A percentile compares a stretch with the other conserved stretches of the same genome.
phyloP scores from a whole-genome alignment of 805 yeast genomes.

The Torulaspora indica region DNA sequence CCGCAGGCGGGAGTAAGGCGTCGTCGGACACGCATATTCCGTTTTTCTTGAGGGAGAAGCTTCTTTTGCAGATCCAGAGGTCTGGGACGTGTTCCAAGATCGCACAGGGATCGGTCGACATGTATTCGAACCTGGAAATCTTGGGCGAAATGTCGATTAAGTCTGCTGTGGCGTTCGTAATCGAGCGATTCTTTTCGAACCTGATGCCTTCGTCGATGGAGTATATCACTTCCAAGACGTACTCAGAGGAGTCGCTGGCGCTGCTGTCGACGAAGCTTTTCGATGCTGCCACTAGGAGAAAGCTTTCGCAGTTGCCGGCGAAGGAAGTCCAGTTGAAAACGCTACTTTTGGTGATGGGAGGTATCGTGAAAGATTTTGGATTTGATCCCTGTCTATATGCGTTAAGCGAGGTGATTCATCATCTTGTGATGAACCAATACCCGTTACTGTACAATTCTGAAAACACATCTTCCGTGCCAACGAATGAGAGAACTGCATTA shows the following conservation, averaged over 20 bases:
- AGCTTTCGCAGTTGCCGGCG: slow-evolving; percentile 39
- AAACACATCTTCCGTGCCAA: slow-evolving; percentile 6
- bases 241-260: slow-evolving; percentile 37
- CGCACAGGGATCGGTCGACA: slow-evolving; percentile 24
- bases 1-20: neutral
- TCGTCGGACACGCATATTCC: slow-evolving; percentile 18
- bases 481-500: slow-evolving; percentile 17
- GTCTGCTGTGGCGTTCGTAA: slow-evolving; percentile 53
- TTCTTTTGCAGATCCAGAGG: slow-evolving; percentile 49
- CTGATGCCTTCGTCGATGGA: slow-evolving; percentile 52
- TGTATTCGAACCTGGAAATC: slow-evolving; percentile 45
- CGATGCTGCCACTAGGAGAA: slow-evolving; percentile 30
- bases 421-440: slow-evolving; percentile 54
- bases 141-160: slow-evolving; percentile 56
- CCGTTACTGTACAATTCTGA: slow-evolving; percentile 43
- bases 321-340: slow-evolving; percentile 45
- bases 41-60: slow-evolving; percentile 34
- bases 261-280: slow-evolving; percentile 30
- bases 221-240: slow-evolving; percentile 46
- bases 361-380: slow-evolving; percentile 73
- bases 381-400: slow-evolving; percentile 64
- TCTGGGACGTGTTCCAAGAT: slow-evolving; percentile 60
- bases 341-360: slow-evolving; percentile 58
- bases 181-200: slow-evolving; percentile 58
- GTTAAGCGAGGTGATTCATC: slow-evolving; percentile 63